A percentile compares a stretch with the other conserved stretches of the same genome.
Conservation (phyloP, 176 grass and related monocot genomes). For the Themeda triandra region DNA sequence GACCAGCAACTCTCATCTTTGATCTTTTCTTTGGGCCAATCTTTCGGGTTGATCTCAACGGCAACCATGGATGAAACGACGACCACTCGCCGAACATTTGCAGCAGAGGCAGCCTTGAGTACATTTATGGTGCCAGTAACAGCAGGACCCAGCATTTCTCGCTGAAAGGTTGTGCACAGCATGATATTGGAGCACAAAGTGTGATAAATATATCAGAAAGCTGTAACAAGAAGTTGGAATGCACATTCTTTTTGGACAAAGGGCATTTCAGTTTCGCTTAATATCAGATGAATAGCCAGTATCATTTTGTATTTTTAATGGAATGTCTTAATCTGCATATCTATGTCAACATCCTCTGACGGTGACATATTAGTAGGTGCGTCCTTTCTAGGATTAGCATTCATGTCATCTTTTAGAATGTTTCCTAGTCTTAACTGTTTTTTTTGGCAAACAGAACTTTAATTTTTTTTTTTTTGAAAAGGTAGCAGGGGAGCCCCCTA, state of each 20-base stretch:
- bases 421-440: no score
- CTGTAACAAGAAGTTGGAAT: not conserved
- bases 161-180: not conserved
- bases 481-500: no score
- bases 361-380: not conserved
- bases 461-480: no score
- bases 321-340: not conserved
- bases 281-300: no score
- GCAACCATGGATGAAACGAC: conserved; percentile 39
- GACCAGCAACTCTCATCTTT: conserved; percentile 48
- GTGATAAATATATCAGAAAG: not conserved
- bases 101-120: conserved; percentile 23
- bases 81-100: conserved; percentile 5
- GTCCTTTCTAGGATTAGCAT: not conserved
- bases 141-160: conserved; percentile 33
- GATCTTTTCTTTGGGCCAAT: conserved; percentile 38
- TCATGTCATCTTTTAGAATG: not conserved
- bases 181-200: not conserved
- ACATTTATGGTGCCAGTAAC: conserved; percentile 33
- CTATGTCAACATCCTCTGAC: no score
- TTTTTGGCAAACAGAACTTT: no score
- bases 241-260: not conserved
- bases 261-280: not conserved
- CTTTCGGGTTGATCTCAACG: conserved; percentile 22
- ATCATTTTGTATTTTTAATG: no score